Evolutionary conservation across 2,329 filamentous ascomycete genomes (phyloP), one percentile per base, ranked within the genome.

Genomic region (Penicillium sp.): DNA sequence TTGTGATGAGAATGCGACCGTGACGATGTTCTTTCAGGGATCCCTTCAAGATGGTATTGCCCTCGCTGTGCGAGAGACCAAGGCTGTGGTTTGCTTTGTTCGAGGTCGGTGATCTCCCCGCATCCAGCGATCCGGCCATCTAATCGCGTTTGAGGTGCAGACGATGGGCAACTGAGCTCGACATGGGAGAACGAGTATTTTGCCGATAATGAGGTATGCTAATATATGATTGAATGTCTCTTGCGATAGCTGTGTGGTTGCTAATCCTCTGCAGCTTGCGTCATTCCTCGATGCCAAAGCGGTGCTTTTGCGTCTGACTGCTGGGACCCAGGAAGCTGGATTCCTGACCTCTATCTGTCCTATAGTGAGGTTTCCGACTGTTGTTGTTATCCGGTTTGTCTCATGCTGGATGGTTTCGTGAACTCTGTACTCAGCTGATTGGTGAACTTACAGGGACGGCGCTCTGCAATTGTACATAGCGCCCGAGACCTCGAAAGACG

Each of bases 341-440:
- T 95, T 89, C 62, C 76, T 97, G 12, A 81, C 84, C 8, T 88
- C 88, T 40, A 88, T 95, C 62, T 95, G 89, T 61, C 88, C 89
- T 0, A 75, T 95, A n/a, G 80, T 82, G 1, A 82, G 82, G 57
- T 82, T 83, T n/a, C 91, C 92, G 0, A 87, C 87, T 1, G 72
- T 95, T 7, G 79, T 95, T 13, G 75, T 95, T 18, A 91, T 95
- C 59, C 82, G 84, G 81, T 86, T 73, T 45, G 78, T 50, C 18
- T 10, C 6, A 15, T 29, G 12, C 15, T 20, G 23, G 41, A 8
- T 20, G 15, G 24, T 5, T 12, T 7, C 4, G 13, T 35, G 3
- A 24, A 0, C 32, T 15, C 13, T 18, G 37, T 4, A 23, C 20
- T 23, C 20, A 29, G 50, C 53, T 65, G 52, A 64, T 18, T 18